A percentile compares a stretch with the other conserved stretches of the same genome.
Evolutionary conservation across 352 stramenopile genomes (phyloP).

Genomic region (Pythium utonaiense): DNA sequence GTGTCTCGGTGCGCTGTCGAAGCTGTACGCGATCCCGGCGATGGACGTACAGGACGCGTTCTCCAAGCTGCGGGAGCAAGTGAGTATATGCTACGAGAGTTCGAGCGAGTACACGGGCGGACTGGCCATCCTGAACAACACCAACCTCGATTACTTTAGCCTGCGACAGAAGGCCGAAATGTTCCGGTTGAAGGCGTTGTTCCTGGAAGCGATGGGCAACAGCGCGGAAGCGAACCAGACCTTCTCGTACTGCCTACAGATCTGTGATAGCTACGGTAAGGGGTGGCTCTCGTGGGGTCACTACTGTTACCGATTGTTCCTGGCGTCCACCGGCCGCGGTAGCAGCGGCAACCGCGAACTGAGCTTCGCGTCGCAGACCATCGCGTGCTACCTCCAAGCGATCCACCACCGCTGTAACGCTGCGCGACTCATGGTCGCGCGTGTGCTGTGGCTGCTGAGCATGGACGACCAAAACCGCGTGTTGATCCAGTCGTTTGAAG

Average conservation of each 20-base stretch:
- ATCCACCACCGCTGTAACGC: constrained; percentile 90
- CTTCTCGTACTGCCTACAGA: constrained; percentile 90
- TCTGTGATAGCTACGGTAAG: constrained; percentile 91
- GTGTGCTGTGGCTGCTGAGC: constrained; percentile 89
- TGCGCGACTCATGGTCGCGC: constrained; percentile 86
- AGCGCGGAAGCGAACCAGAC: constrained; percentile 84
- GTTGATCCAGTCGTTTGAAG: constrained; percentile 90
- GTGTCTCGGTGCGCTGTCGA: constrained; percentile 78
- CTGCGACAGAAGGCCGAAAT: constrained; percentile 90
- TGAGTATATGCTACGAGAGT: constrained; percentile 91
- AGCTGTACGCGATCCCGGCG: constrained; percentile 83
- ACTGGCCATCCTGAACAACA: constrained; percentile 92
- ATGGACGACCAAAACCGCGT: constrained; percentile 78
- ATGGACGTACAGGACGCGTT: constrained; percentile 94
- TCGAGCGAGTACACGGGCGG: constrained; percentile 84
- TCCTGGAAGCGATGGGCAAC: constrained; percentile 81
- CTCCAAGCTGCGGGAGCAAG: constrained; percentile 90
- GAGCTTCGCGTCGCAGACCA: constrained; percentile 83
- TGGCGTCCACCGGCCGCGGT: constrained; percentile 40
- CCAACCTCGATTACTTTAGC: constrained; percentile 92
- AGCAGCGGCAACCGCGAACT: constrained; percentile 37
- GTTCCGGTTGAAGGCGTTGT: constrained; percentile 90
- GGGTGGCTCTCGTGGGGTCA: constrained; percentile 95
- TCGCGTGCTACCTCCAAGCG: constrained; percentile 92
- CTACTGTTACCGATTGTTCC: constrained; percentile 87